Evolutionary conservation across 495 filamentous ascomycete species (phyloP).

Genomic region (Chaetomium cochliodes): DNA sequence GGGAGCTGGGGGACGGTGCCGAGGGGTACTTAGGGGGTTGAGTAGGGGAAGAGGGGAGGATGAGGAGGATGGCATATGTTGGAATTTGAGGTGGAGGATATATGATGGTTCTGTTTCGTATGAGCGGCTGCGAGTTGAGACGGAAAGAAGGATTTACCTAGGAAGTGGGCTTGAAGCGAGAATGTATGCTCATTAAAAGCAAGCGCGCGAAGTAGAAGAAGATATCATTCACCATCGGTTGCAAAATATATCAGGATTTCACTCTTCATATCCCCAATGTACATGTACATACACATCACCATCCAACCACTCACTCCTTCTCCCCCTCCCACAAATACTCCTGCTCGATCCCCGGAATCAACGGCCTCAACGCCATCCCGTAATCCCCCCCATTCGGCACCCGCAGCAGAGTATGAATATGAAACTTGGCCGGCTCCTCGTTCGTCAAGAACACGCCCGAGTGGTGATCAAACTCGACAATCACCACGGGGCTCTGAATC

Average conservation of each 20-base stretch:
- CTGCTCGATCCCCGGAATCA: constrained; percentile 37
- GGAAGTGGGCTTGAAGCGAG: not conserved
- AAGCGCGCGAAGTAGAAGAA: not conserved
- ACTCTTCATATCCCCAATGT: not conserved
- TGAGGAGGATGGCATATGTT: too few species aligned
- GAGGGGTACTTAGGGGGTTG: constrained; percentile 15
- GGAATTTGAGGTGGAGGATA: too few species aligned
- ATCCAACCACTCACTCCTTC: not conserved
- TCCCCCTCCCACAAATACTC: constrained; percentile 44
- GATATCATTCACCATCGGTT: not conserved
- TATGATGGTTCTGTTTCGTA: too few species aligned
- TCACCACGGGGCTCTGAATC: constrained; percentile 68
- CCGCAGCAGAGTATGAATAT: constrained; percentile 69
- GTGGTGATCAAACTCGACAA: constrained; percentile 78
- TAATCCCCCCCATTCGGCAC: constrained; percentile 76
- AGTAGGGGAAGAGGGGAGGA: too few species aligned
- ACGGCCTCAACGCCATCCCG: constrained; percentile 49
- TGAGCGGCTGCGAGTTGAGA: too few species aligned
- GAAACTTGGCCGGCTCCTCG: constrained; percentile 68
- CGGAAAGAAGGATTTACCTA: too few species aligned
- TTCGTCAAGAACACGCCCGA: constrained; percentile 76
- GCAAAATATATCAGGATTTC: not conserved
- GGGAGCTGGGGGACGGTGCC: constrained; percentile 49
- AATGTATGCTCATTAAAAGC: not conserved
- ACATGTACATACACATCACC: not conserved